A percentile compares a stretch with the other conserved stretches of the same genome.
Evolutionary conservation across 805 yeast species (phyloP).

Genomic region (Suhomyces emberorum): DNA sequence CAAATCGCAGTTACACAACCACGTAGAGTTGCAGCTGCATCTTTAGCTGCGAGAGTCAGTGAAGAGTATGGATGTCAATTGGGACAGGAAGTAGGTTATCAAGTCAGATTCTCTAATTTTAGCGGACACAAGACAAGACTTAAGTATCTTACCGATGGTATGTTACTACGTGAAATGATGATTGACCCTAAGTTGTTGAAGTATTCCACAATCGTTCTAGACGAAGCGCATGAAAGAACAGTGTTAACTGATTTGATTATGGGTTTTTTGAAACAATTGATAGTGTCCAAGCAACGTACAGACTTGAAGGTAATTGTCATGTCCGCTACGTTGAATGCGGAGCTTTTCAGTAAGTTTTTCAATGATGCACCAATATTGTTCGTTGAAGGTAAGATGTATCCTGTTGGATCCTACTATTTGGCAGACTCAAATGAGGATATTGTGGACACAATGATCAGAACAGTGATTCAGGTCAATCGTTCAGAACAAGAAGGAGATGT

Average conservation of each 20-base stretch:
- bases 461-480: slow-evolving; percentile 74
- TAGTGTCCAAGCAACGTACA: slow-evolving; percentile 46
- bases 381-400: slow-evolving; percentile 87
- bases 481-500: slow-evolving; percentile 86
- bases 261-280: slow-evolving; percentile 78
- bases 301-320: slow-evolving; percentile 74
- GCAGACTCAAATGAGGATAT: slow-evolving; percentile 70
- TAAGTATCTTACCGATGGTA: slow-evolving; percentile 94
- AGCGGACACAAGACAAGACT: slow-evolving; percentile 56
- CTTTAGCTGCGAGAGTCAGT: slow-evolving; percentile 87
- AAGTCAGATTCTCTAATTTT: slow-evolving; percentile 84
- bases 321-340: slow-evolving; percentile 98
- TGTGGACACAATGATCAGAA: slow-evolving; percentile 71
- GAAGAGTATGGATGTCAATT: slow-evolving; percentile 76
- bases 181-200: slow-evolving; percentile 58
- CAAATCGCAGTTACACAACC: slow-evolving; percentile 94
- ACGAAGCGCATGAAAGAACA: slow-evolving; percentile 98
- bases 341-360: slow-evolving; percentile 75
- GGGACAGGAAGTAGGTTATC: slow-evolving; percentile 86
- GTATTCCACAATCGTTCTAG: slow-evolving; percentile 78
- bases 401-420: slow-evolving; percentile 72
- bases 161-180: slow-evolving; percentile 90
- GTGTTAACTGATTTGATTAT: slow-evolving; percentile 83
- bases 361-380: slow-evolving; percentile 75
- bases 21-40: slow-evolving; percentile 95